Evolutionary conservation across 1,139 yeast genomes (phyloP).

Genomic region (Spathaspora sp.): DNA sequence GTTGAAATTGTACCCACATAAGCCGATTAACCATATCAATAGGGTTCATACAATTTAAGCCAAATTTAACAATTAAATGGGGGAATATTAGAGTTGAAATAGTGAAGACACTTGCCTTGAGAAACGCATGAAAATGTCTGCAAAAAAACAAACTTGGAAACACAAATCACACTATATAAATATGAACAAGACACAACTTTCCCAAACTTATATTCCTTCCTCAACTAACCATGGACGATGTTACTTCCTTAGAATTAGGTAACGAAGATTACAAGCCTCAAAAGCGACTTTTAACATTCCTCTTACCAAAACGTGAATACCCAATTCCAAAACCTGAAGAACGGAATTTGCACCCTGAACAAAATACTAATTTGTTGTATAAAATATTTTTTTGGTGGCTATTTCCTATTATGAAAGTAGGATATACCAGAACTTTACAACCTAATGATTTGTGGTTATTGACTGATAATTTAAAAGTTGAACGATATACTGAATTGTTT

Average conservation of each 20-base stretch:
- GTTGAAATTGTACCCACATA: too few species aligned
- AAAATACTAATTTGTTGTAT: conserved; percentile 29
- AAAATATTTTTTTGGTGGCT: conserved; percentile 57
- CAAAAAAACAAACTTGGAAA: too few species aligned
- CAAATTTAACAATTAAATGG: too few species aligned
- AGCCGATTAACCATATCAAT: too few species aligned
- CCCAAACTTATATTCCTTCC: too few species aligned
- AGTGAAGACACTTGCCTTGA: too few species aligned
- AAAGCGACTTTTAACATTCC: conserved; percentile 17
- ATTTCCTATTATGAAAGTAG: conserved; percentile 54
- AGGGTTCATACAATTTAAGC: too few species aligned
- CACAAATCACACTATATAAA: too few species aligned
- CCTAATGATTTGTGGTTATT: conserved; percentile 61
- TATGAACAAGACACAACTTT: too few species aligned
- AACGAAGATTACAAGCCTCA: conserved; percentile 8
- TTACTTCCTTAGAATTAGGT: background rate
- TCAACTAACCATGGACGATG: background rate
- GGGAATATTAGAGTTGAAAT: too few species aligned
- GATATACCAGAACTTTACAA: conserved; percentile 66
- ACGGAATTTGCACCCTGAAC: conserved; percentile 41
- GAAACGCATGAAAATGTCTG: too few species aligned
- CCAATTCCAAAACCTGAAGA: conserved; percentile 56
- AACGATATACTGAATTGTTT: conserved; percentile 35
- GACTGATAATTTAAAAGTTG: conserved; percentile 53
- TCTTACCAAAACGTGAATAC: conserved; percentile 12